Evolutionary conservation across 2,329 filamentous ascomycete genomes (phyloP), one percentile per base, ranked within the genome.

Genomic region (Zymoseptoria brevis): DNA sequence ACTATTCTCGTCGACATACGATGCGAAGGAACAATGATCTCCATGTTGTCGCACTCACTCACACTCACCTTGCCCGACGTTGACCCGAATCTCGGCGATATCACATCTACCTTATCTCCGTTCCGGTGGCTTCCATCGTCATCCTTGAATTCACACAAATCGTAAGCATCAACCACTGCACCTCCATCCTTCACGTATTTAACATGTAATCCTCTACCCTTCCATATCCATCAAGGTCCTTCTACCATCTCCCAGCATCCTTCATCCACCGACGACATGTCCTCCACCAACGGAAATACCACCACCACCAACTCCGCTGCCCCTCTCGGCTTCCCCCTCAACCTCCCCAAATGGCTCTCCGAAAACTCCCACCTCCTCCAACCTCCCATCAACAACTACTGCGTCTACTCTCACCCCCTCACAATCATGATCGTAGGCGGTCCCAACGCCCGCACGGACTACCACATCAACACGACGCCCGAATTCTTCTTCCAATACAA

Each of bases 401-500:
- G 92, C 77, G 90, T 97, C 70, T 96, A 96, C 79, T 88, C 96
- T 73, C 83, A 88, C 57, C 83, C 84, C 70, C 83, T 93, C 60
- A 91, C 87, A 50, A 88, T 94, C 72, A 94, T 94, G 89, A 91
- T 96, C 68, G 92, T 99, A 63, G 94, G 94, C 72, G 94, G 94
- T 11, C 94, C 94, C 70, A 97, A 97, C 75, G 90, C 90, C 62
- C 86, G 94, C 64, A 96, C 92, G 58, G 94, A 97, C 80, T 99
- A 96, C 80, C 94, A 97, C 81, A 93, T 97, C 83, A 97, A 97
- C 81, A 80, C 86, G 69, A 97, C 93, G 0, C 86, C 94, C 11
- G 94, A 97, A 75, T 97, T 92, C 87, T 99, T 97, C 84, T 97
- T 94, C 81, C 93, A 97, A 76, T 86, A 96, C 82, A 86, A 87